phyloP scores from a whole-genome alignment of 176 grass and related monocot species.

The Alopecurus myosuroides region DNA sequence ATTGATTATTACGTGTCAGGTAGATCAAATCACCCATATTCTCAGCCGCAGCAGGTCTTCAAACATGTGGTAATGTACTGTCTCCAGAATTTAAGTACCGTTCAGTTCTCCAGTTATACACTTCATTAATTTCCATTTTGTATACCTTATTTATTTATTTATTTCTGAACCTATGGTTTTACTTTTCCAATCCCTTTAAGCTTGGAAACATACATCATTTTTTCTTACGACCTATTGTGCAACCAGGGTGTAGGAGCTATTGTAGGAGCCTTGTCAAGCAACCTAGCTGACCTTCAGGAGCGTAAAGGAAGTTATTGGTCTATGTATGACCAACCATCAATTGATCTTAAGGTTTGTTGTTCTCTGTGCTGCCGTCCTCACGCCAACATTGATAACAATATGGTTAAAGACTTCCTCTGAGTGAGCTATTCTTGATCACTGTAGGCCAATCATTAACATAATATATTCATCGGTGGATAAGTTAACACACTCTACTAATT shows the following conservation, averaged over 20 bases:
- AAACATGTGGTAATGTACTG: conserved; percentile 85
- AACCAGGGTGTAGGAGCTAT: conserved; percentile 82
- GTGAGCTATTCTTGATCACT: conserved; percentile 20
- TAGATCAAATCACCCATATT: conserved; percentile 97
- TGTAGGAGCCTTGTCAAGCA: conserved; percentile 74
- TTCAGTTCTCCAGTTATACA: neutral
- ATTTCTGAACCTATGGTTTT: neutral
- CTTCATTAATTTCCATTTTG: conserved; percentile 1
- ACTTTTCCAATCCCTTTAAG: neutral
- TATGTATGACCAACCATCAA: conserved; percentile 49
- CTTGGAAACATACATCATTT: neutral
- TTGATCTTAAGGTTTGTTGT: conserved; percentile 57
- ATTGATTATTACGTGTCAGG: conserved; percentile 89
- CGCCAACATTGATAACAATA: neutral
- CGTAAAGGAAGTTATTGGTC: conserved; percentile 64
- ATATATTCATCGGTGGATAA: conserved; percentile 68
- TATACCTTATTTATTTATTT: neutral
- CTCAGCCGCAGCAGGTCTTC: conserved; percentile 97
- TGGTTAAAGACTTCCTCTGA: conserved; percentile 19
- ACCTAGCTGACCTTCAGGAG: conserved; percentile 82
- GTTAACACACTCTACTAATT: conserved; percentile 70
- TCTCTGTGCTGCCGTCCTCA: neutral
- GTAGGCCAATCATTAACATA: conserved; percentile 75
- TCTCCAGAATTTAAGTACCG: conserved; percentile 2
- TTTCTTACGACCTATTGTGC: conserved; percentile 28